A percentile compares a stretch with the other conserved stretches of the same genome.
Conservation (phyloP, 2,329 filamentous ascomycete species). For the Hawksworthiomyces lignivorus region DNA sequence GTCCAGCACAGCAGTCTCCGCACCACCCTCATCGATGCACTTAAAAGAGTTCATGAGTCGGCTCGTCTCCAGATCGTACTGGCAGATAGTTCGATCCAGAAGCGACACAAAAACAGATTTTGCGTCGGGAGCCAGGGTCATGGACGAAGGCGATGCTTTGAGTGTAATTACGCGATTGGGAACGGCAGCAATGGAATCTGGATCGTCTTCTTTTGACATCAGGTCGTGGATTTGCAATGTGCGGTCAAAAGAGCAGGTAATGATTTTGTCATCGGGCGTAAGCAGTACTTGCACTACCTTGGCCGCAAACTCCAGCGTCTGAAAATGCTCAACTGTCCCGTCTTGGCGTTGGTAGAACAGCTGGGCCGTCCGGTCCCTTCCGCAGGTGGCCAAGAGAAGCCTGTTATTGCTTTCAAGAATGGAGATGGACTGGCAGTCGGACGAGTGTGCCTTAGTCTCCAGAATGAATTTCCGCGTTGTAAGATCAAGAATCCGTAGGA, state of each 20-base stretch:
- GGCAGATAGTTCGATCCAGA: constrained; percentile 52
- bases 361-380: constrained; percentile 86
- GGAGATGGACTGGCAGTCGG: constrained; percentile 75
- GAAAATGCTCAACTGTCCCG: constrained; percentile 65
- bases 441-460: constrained; percentile 77
- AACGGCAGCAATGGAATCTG: constrained; percentile 65
- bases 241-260: constrained; percentile 84
- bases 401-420: constrained; percentile 55
- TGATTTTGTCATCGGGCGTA: constrained; percentile 65
- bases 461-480: constrained; percentile 53
- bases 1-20: constrained; percentile 76
- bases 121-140: constrained; percentile 60
- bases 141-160: constrained; percentile 80
- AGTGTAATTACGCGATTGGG: constrained; percentile 70
- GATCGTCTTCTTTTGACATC: constrained; percentile 58
- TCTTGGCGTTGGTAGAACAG: constrained; percentile 60
- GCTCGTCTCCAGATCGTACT: constrained; percentile 59
- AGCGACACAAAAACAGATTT: constrained; percentile 52
- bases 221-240: constrained; percentile 78
- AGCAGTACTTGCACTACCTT: constrained; percentile 69
- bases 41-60: constrained; percentile 69
- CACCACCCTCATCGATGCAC: constrained; percentile 69
- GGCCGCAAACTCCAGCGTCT: constrained; percentile 89
- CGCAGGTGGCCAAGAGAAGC: constrained; percentile 71
- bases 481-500: constrained; percentile 63